Percentiles rank a stretch among this genome's conserved stretches.
These are phyloP conservation scores for Lipomyces kockii DNA, from an alignment of 805 yeast genomes.

Conservation along the genomic window DNA sequence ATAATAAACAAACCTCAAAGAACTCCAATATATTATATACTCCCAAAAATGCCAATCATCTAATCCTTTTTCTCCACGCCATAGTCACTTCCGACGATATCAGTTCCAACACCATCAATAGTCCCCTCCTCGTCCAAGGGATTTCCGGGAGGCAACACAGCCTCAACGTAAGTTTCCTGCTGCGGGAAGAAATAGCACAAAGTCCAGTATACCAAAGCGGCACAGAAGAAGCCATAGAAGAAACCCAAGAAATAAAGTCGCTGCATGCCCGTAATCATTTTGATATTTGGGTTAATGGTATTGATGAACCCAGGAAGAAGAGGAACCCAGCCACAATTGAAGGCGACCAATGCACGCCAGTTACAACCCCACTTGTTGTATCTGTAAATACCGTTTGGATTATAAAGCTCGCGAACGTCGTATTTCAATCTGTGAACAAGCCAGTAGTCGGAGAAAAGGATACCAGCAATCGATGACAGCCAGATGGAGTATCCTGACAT, in stretches of 20 bases:
- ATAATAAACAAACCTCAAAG: not conserved
- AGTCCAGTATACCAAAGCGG: constrained; percentile 23
- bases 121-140: constrained; percentile 13
- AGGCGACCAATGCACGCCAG: constrained; percentile 24
- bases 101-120: constrained; percentile 4
- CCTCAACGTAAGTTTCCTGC: constrained; percentile 15
- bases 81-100: not conserved
- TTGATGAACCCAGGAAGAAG: constrained; percentile 29
- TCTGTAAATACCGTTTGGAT: constrained; percentile 22
- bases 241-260: constrained; percentile 37
- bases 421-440: constrained; percentile 15
- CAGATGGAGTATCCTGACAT: constrained; percentile 49
- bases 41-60: not conserved
- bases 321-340: constrained; percentile 27
- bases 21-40: not conserved
- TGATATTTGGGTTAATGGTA: constrained; percentile 16
- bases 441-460: constrained; percentile 14
- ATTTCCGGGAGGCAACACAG: constrained; percentile 21
- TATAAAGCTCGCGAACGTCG: constrained; percentile 23
- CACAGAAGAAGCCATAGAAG: constrained; percentile 31
- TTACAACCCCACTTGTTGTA: constrained; percentile 31
- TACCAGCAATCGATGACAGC: constrained; percentile 47
- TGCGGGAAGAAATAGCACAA: constrained; percentile 20
- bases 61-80: not conserved
- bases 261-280: constrained; percentile 16